Percentiles rank a stretch among this genome's conserved stretches.
Conservation (phyloP, 2,329 filamentous ascomycete genomes). For the Colletotrichum eleusines region DNA sequence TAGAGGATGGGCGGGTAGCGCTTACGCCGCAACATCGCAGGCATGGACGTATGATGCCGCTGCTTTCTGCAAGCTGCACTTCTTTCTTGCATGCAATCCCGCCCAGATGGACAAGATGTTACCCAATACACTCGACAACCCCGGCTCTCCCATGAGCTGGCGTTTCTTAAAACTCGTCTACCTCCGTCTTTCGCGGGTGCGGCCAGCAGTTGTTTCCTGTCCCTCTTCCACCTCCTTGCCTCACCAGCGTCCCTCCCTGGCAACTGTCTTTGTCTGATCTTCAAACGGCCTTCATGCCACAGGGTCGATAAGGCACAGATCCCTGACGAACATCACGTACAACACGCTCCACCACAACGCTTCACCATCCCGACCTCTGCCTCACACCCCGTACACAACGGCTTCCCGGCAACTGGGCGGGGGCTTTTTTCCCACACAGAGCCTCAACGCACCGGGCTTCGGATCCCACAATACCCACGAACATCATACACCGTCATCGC, state of each 20-base stretch:
- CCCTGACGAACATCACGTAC: conserved; percentile 40
- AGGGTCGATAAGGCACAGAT: conserved; percentile 43
- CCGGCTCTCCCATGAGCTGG: conserved; percentile 23
- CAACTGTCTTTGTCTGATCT: conserved; percentile 53
- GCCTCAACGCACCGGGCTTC: conserved; percentile 41
- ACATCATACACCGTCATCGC: conserved; percentile 17
- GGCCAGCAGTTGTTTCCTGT: conserved; percentile 35
- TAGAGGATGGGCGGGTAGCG: conserved; percentile 21
- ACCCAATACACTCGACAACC: conserved; percentile 9
- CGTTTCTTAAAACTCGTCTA: conserved; percentile 46
- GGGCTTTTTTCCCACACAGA: conserved; percentile 23
- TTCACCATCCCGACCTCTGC: conserved; percentile 37
- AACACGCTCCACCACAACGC: conserved; percentile 40
- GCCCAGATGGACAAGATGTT: conserved; percentile 18
- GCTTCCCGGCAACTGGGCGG: conserved; percentile 38
- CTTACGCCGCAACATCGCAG: conserved; percentile 12
- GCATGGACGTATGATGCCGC: conserved; percentile 30
- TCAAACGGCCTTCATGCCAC: conserved; percentile 50
- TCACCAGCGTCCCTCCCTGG: conserved; percentile 45
- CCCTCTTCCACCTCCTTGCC: conserved; percentile 48
- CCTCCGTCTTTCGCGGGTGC: conserved; percentile 46
- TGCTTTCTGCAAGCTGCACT: conserved; percentile 35
- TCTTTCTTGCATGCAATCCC: conserved; percentile 37
- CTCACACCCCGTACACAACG: conserved; percentile 34
- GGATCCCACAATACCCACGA: conserved; percentile 22